Evolutionary conservation across 768 basidiomycete genomes (phyloP).

Genomic region (Multifurca ochricompacta): DNA sequence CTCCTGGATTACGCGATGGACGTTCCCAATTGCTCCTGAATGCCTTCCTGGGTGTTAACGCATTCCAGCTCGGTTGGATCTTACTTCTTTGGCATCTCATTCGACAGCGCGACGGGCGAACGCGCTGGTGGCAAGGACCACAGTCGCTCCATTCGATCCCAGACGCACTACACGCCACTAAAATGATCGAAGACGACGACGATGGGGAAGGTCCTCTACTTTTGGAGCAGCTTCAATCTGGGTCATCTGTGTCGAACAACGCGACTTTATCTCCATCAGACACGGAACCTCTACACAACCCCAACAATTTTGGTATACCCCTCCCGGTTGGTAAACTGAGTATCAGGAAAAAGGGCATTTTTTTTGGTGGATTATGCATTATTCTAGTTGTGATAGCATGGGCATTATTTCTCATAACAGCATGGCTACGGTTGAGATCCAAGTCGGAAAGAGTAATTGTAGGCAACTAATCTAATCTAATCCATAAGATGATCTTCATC

Average conservation of each 20-base stretch:
- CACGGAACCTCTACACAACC: too few relatives aligned
- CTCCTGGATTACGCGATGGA: conserved; percentile 5
- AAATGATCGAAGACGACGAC: conserved; percentile 2
- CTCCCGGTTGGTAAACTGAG: neutral
- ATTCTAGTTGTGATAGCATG: conserved; percentile 45
- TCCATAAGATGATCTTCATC: neutral
- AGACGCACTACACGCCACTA: neutral
- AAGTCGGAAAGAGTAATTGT: conserved; percentile 29
- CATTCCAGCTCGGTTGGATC: conserved; percentile 47
- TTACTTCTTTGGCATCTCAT: conserved; percentile 43
- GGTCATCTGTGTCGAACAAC: conserved; percentile 10
- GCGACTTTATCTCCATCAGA: neutral
- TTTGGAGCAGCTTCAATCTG: conserved; percentile 28
- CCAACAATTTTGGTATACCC: too few relatives aligned
- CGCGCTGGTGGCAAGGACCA: conserved; percentile 17
- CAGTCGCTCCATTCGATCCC: neutral
- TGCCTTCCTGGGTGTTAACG: conserved; percentile 48
- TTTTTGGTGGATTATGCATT: conserved; percentile 39
- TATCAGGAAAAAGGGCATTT: conserved; percentile 34
- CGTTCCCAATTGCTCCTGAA: conserved; percentile 49
- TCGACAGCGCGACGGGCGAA: conserved; percentile 30
- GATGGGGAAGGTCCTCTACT: conserved; percentile 17
- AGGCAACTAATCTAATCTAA: neutral
- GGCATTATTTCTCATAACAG: conserved; percentile 57
- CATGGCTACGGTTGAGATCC: conserved; percentile 47